A percentile compares a stretch with the other conserved stretches of the same genome.
These are phyloP conservation scores for Candida maesae DNA, from an alignment of 805 yeast species.

Conservation along the genomic window DNA sequence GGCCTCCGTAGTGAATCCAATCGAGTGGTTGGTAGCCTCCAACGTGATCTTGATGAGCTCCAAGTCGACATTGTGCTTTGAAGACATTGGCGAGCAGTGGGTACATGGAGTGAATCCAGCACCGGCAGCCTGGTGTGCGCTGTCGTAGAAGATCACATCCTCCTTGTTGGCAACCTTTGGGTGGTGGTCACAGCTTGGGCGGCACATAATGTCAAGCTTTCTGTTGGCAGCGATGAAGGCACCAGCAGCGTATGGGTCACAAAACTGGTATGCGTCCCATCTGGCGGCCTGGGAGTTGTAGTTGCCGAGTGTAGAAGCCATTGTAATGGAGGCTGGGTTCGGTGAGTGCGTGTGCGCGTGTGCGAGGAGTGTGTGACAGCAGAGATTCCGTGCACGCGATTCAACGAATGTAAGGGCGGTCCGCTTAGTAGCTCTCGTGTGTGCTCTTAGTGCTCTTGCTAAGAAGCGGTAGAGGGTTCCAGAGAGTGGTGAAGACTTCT, in stretches of 20 bases:
- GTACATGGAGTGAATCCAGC: constrained; percentile 50
- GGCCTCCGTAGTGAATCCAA: constrained; percentile 44
- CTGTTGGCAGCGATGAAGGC: constrained; percentile 51
- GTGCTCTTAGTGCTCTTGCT: no score
- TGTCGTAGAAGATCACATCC: constrained; percentile 43
- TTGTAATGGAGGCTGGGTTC: no score
- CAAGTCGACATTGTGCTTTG: constrained; percentile 18
- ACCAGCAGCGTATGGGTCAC: constrained; percentile 63
- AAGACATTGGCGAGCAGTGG: constrained; percentile 49
- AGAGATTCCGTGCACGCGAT: no score
- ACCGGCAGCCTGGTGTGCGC: constrained; percentile 38
- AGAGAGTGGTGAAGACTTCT: no score
- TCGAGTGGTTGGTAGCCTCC: constrained; percentile 47
- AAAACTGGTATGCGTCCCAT: constrained; percentile 63
- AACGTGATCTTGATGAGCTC: constrained; percentile 45
- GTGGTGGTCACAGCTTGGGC: constrained; percentile 62
- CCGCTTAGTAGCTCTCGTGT: no score
- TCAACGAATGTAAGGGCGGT: no score
- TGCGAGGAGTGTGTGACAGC: background rate
- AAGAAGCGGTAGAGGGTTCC: background rate
- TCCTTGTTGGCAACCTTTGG: constrained; percentile 34
- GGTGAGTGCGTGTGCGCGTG: background rate
- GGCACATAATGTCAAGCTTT: constrained; percentile 44
- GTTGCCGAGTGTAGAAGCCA: background rate
- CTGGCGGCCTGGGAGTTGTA: constrained; percentile 27